Base-by-base conservation (phyloP, 1,284 basidiomycete genomes). In the Trametes hirsuta region DNA sequence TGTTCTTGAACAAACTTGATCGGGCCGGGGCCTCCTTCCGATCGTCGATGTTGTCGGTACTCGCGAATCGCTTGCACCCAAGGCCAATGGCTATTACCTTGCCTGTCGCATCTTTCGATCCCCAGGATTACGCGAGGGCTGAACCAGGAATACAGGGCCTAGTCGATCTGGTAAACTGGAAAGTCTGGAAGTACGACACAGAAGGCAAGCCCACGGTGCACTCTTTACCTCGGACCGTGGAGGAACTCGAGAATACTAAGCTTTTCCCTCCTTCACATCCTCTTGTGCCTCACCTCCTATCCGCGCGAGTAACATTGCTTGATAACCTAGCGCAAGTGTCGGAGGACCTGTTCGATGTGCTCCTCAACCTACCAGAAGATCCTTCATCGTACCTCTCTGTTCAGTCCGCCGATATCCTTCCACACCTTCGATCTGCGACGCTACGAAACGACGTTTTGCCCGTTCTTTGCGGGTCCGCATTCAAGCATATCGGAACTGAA, bases 1-100 rank as follows among this genome's bases (percentile, higher is more conserved):
- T 95, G 66, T 95, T 95, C 72, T 73, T 95, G 62, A 96, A 96
- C 79, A 96, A 96, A 72, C 81, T 95, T 41, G 93, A 96, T 72
- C 85, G 93, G 46, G 82, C 91, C 44, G 94, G 93, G 34, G 90
- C 91, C 15, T 94, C 91, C 0, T 86, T 94, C 61, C 79, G 81
- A 52, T 80, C 85, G 1, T 93, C 91, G 0, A 67, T 94, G 11
- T 69, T 81, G 15, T 94, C 92, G 25, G 77, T 95, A 18, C 79
- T 93, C 6, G 76, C 84, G 9, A 84, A 93, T 68, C 83, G 86
- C 24, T 80, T 96, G 46, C 94, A 96, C 69, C 81, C 84, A 2
- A 83, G 86, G 56, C 93, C 94, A 0, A 77, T 90, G 68, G 74
- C 83, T 9, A 74, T 96, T n/a, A 84, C 85, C 10, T 78, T 96